phyloP scores from a whole-genome alignment of 163 green algal species.

The Scenedesmus sp. region DNA sequence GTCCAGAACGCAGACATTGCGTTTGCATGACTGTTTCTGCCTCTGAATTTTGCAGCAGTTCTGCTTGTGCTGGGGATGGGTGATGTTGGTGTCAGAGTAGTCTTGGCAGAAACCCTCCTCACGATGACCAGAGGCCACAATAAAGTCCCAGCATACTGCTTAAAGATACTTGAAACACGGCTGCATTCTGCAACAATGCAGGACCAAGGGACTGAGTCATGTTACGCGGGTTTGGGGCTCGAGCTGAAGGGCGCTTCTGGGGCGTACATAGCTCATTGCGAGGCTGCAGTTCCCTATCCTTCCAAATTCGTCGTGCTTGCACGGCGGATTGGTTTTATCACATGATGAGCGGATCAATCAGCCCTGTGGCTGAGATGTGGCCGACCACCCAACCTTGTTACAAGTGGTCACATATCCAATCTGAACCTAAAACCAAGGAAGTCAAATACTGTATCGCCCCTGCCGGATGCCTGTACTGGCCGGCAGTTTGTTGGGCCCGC shows the following conservation, averaged over 20 bases:
- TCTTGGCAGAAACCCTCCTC: too few species aligned
- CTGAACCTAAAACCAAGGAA: conserved; percentile 48
- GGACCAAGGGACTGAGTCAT: neutral
- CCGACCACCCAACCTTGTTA: conserved; percentile 48
- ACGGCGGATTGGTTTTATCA: conserved; percentile 44
- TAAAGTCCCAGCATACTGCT: too few species aligned
- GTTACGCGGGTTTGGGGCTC: neutral
- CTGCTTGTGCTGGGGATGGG: too few species aligned
- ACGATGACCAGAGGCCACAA: too few species aligned
- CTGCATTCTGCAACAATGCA: too few species aligned
- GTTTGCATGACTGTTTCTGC: too few species aligned
- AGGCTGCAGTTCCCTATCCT: neutral
- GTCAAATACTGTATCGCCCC: neutral
- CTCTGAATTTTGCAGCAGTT: too few species aligned
- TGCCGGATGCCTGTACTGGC: neutral
- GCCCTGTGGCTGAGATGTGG: conserved; percentile 31
- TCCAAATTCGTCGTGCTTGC: conserved; percentile 7
- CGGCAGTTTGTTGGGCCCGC: neutral
- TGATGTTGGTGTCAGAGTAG: too few species aligned
- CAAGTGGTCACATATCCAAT: conserved; percentile 37
- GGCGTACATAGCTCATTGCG: neutral
- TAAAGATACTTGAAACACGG: too few species aligned
- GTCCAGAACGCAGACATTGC: too few species aligned
- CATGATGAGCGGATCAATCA: conserved; percentile 44
- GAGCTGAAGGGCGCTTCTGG: neutral